Conservation (phyloP, 164 flowering plant genomes). For the Vitis amurensis region DNA sequence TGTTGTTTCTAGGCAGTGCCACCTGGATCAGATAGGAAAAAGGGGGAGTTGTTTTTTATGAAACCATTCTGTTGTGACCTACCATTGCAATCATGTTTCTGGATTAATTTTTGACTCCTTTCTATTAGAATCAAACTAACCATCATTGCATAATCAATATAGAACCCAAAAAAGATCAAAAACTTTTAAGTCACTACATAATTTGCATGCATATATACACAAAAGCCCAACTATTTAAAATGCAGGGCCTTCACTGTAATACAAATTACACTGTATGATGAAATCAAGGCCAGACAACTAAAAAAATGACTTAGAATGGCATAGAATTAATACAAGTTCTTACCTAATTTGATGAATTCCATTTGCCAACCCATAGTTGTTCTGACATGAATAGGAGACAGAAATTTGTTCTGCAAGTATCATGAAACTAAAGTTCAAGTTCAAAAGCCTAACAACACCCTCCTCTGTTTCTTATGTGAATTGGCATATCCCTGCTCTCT, state of each 20-base stretch:
- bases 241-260: not conserved
- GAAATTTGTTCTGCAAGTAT: not conserved
- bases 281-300: not conserved
- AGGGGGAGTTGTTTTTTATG: too few relatives aligned
- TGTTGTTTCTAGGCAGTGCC: too few relatives aligned
- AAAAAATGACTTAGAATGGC: not conserved
- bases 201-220: too few relatives aligned
- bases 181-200: too few relatives aligned
- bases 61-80: too few relatives aligned
- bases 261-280: not conserved
- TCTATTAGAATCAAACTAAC: too few relatives aligned
- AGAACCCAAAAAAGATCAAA: too few relatives aligned
- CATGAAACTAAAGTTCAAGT: not conserved
- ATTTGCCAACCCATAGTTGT: not conserved
- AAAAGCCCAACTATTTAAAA: not conserved
- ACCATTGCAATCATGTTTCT: too few relatives aligned
- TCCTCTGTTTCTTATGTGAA: constrained; percentile 27
- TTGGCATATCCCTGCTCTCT: constrained; percentile 27
- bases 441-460: constrained; percentile 3
- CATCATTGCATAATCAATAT: too few relatives aligned
- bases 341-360: constrained; percentile 3
- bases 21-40: too few relatives aligned
- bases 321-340: not conserved
- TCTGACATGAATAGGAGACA: not conserved
- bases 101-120: too few relatives aligned